Evolutionary conservation across 345 rosid species (phyloP).

Genomic region (Gossypium australe): DNA sequence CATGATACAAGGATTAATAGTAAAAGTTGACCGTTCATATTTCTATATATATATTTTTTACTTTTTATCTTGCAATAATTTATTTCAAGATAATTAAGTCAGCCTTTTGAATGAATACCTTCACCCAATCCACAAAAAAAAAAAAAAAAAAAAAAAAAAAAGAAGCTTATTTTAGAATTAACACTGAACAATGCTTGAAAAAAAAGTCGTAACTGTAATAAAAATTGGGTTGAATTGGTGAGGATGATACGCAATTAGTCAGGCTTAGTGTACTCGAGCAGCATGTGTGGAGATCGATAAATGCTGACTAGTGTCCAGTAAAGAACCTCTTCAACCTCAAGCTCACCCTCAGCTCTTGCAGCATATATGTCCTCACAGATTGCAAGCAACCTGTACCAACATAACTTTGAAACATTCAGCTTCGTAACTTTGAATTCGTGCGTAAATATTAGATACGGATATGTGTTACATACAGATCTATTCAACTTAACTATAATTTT

Average conservation of each 20-base stretch:
- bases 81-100: no score
- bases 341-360: slow-evolving; percentile 95
- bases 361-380: slow-evolving; percentile 93
- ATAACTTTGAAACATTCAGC: not conserved
- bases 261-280: slow-evolving; percentile 84
- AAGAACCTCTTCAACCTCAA: slow-evolving; percentile 93
- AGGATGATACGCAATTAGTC: slow-evolving; percentile 33
- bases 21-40: no score
- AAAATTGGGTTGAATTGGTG: not conserved
- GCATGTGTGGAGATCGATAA: slow-evolving; percentile 95
- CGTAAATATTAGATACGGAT: not conserved
- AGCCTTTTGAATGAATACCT: no score
- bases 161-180: no score
- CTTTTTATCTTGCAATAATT: no score
- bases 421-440: not conserved
- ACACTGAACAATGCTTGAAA: no score
- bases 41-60: no score
- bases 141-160: no score
- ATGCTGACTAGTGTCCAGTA: slow-evolving; percentile 95
- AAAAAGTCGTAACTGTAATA: not conserved
- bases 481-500: no score
- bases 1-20: no score
- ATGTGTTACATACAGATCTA: no score
- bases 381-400: slow-evolving; percentile 67
- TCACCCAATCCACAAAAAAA: no score